Base-by-base conservation (phyloP, 495 filamentous ascomycete genomes). In the Podospora australis region DNA sequence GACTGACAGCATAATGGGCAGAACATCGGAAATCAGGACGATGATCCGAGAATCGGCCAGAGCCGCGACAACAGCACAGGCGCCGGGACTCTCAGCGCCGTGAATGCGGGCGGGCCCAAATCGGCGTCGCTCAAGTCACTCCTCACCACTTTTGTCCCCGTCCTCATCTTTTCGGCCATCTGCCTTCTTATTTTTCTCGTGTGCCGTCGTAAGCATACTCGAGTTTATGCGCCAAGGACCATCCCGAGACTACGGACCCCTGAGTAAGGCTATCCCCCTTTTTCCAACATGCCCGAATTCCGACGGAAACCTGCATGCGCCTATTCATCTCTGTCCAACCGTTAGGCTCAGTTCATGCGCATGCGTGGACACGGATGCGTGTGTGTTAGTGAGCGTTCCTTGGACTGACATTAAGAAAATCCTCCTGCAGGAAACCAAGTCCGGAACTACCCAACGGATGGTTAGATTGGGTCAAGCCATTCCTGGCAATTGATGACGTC, bases 361-460 rank as follows among this genome's bases (percentile, higher is more conserved):
- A n/a, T n/a, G n/a, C n/a, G n/a, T n/a, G n/a, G n/a, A n/a, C 20
- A n/a, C 38, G 32, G 13, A n/a, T 16, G 32, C 38, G 10, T 39
- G 36, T 17, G 21, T 7, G 1, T 8, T 13, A 17, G 39, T 26
- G 39, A 25, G 14, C 7, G 1, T n/a, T 30, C 35, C 44, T 50
- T 48, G 35, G 23, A 21, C 34, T 46, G 25, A 50, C 34, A 16
- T n/a, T n/a, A n/a, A n/a, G n/a, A n/a, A n/a, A n/a, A 39, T 44
- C 78, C 19, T 11, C 2, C 45, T 44, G 48, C 47, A 85, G 81
- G 55, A 75, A 84, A 55, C 80, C 82, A 42, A 76, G 84, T 44
- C 80, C 82, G 9, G 54, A 66, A 19, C 71, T 87, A 1, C 81
- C 88, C 19, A 79, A 75, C 43, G 88, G 87, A 49, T 67, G 82